Evolutionary conservation across 2,329 filamentous ascomycete genomes (phyloP).

Genomic region (Eutypella sp.): DNA sequence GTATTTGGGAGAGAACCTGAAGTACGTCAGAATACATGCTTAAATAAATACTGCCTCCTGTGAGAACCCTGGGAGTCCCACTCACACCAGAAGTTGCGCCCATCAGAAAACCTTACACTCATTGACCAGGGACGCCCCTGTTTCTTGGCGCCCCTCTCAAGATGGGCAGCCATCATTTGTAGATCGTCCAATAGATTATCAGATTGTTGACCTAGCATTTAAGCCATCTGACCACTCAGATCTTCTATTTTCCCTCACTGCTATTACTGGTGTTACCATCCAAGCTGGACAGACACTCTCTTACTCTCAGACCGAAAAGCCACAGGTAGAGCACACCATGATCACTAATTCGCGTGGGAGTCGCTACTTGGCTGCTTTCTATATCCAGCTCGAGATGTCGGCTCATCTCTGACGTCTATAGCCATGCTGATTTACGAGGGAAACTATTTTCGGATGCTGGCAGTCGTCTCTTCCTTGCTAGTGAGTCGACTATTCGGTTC

Average conservation of each 20-base stretch:
- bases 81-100: too few relatives aligned
- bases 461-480: background rate
- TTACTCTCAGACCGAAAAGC: background rate
- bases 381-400: background rate
- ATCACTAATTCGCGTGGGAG: background rate
- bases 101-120: background rate
- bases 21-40: background rate
- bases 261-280: background rate
- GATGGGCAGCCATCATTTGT: background rate
- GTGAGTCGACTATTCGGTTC: background rate
- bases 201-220: background rate
- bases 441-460: too few relatives aligned
- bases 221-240: background rate
- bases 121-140: background rate
- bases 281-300: background rate
- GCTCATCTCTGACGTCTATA: background rate
- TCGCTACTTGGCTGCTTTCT: background rate
- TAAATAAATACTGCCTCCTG: background rate
- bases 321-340: background rate
- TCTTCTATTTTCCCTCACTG: background rate
- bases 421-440: too few relatives aligned
- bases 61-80: background rate
- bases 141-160: background rate
- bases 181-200: conserved; percentile 1
- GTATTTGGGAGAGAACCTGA: background rate